A percentile compares a stretch with the other conserved stretches of the same genome.
These are phyloP conservation scores for Primulina eburnea DNA, from an alignment of 257 asterid species.

Conservation along the genomic window DNA sequence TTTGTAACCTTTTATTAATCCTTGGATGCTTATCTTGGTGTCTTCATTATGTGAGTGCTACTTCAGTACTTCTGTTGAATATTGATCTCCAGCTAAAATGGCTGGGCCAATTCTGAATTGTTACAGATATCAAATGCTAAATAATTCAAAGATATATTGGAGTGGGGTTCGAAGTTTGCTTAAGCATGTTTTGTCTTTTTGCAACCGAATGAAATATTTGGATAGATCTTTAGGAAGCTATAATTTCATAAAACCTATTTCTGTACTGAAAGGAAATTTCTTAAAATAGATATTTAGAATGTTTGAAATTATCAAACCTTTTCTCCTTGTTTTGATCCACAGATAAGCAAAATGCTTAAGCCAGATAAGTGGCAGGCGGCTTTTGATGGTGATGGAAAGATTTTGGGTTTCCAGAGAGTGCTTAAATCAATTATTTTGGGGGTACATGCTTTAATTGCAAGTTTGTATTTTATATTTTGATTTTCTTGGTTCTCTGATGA, in stretches of 20 bases:
- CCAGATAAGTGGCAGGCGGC: slow-evolving; percentile 96
- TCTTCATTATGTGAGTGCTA: slow-evolving; percentile 11
- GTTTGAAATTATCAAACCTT: slow-evolving; percentile 2
- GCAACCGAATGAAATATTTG: slow-evolving; percentile 1
- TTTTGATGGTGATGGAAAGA: slow-evolving; percentile 84
- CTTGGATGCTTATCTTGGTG: slow-evolving; percentile 6
- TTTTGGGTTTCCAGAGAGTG: slow-evolving; percentile 75
- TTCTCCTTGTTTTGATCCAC: slow-evolving; percentile 30
- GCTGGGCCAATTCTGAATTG: slow-evolving; percentile 11
- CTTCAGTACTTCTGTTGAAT: slow-evolving; percentile 22
- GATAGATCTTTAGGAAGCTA: background rate
- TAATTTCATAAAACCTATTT: slow-evolving; percentile 4
- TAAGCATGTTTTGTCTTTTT: slow-evolving; percentile 21
- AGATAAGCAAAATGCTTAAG: slow-evolving; percentile 93
- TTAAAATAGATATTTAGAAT: slow-evolving; percentile 10
- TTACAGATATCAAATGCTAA: slow-evolving; percentile 5
- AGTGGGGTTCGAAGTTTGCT: slow-evolving; percentile 6
- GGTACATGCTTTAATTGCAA: slow-evolving; percentile 44
- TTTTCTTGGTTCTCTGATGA: slow-evolving; percentile 8
- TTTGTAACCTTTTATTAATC: slow-evolving; percentile 11
- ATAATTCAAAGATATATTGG: background rate
- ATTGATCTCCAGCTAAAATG: slow-evolving; percentile 17
- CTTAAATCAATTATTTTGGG: slow-evolving; percentile 87
- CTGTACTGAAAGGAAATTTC: background rate
- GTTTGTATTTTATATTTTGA: slow-evolving; percentile 12